A percentile compares a stretch with the other conserved stretches of the same genome.
phyloP scores from a whole-genome alignment of 1,284 basidiomycete genomes.

The Porodaedalea pini region DNA sequence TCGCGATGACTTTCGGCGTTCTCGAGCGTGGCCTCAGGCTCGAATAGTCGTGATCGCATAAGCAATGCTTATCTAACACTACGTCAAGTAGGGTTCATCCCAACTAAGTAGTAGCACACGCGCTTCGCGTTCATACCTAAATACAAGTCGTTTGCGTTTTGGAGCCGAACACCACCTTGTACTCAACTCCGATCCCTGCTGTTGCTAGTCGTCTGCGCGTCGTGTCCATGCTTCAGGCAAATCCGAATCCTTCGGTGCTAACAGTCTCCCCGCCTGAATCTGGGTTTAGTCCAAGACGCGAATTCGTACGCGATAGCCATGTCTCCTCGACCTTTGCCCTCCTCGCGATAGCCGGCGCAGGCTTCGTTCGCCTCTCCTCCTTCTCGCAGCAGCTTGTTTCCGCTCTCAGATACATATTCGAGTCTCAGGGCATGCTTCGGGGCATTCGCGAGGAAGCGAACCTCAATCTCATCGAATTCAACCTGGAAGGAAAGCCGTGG shows the following conservation, averaged over 20 bases:
- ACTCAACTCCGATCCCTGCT: neutral
- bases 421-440: conserved; percentile 42
- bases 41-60: neutral
- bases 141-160: neutral
- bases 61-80: neutral
- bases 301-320: conserved; percentile 59
- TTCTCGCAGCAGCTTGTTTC: conserved; percentile 52
- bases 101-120: too few species aligned
- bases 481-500: conserved; percentile 68
- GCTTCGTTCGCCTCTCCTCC: conserved; percentile 63
- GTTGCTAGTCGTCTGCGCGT: neutral
- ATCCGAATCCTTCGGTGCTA: conserved; percentile 16
- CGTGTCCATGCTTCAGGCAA: conserved; percentile 17
- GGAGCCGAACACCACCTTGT: conserved; percentile 1
- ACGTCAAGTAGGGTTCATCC: too few species aligned
- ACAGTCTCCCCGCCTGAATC: conserved; percentile 27
- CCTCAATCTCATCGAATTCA: conserved; percentile 64
- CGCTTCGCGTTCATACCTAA: neutral
- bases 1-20: neutral
- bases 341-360: conserved; percentile 59
- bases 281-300: conserved; percentile 59
- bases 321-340: conserved; percentile 61
- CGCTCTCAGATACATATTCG: conserved; percentile 52
- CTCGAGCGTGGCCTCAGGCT: neutral
- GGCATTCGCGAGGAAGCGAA: conserved; percentile 50